Evolutionary conservation across 768 basidiomycete genomes (phyloP).

Genomic region (Mycena pura): DNA sequence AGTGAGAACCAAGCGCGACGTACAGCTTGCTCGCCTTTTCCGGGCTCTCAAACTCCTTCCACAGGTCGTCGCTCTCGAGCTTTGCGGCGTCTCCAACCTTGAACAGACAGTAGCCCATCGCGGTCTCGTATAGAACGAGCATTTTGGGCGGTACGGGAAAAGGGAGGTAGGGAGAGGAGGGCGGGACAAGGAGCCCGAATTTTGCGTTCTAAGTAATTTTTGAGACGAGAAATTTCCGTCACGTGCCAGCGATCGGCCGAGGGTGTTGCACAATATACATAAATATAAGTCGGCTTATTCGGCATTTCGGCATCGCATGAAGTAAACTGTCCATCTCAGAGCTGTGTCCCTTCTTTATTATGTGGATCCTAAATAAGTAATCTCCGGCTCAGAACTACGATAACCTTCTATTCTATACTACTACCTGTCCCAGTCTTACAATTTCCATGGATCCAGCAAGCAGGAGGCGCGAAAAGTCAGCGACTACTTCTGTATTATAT

Average conservation of each 20-base stretch:
- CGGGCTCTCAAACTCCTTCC: constrained; percentile 92
- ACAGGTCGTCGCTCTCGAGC: constrained; percentile 83
- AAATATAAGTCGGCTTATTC: no score
- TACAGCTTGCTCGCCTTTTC: constrained; percentile 93
- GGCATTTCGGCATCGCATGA: no score
- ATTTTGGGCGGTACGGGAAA: constrained; percentile 51
- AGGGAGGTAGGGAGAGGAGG: constrained; percentile 17
- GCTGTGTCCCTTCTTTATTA: no score
- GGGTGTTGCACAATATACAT: no score
- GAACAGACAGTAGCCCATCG: constrained; percentile 97
- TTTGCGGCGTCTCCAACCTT: constrained; percentile 91
- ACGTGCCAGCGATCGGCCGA: constrained; percentile 6
- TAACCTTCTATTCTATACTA: no score
- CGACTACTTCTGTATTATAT: no score
- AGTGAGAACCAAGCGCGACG: constrained; percentile 37
- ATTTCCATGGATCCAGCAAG: no score
- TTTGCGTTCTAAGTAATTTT: background rate
- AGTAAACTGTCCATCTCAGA: no score
- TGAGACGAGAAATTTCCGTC: constrained; percentile 10
- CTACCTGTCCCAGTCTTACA: no score
- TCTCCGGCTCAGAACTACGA: no score
- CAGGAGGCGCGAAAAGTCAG: no score
- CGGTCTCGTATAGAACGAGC: constrained; percentile 96
- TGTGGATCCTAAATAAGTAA: no score
- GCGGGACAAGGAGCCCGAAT: constrained; percentile 6